These are phyloP conservation scores for Fusarium armeniacum DNA, from an alignment of 2,329 filamentous ascomycete genomes.

Conservation along the genomic window DNA sequence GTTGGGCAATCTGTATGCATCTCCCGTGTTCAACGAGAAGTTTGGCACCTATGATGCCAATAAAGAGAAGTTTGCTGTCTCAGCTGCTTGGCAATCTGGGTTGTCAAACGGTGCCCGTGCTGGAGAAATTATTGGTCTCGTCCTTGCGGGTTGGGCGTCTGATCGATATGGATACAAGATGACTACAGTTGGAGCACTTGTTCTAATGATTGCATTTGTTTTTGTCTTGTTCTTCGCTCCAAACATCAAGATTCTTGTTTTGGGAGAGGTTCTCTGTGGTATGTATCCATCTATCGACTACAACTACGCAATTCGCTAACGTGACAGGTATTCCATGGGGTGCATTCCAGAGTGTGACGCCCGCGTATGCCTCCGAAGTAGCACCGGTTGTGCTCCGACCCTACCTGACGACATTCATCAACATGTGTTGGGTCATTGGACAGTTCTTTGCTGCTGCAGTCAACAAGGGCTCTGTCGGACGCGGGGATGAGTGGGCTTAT, in stretches of 20 bases:
- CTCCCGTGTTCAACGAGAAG: slow-evolving; percentile 60
- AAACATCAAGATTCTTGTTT: slow-evolving; percentile 61
- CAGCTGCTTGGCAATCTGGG: slow-evolving; percentile 70
- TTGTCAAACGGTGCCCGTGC: slow-evolving; percentile 67
- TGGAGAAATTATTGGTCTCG: slow-evolving; percentile 68
- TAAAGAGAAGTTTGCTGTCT: slow-evolving; percentile 61
- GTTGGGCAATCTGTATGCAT: slow-evolving; percentile 64
- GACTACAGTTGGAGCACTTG: slow-evolving; percentile 63
- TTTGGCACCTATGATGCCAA: slow-evolving; percentile 58
- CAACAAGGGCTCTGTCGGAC: slow-evolving; percentile 58
- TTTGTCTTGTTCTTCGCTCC: slow-evolving; percentile 68
- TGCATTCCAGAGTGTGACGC: slow-evolving; percentile 65
- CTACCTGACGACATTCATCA: slow-evolving; percentile 68
- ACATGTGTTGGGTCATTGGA: slow-evolving; percentile 70
- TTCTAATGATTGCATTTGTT: slow-evolving; percentile 64
- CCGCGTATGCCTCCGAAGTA: slow-evolving; percentile 68
- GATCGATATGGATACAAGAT: slow-evolving; percentile 66
- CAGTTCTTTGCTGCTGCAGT: slow-evolving; percentile 66
- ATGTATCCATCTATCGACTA: slow-evolving; percentile 11
- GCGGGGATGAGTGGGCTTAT: slow-evolving; percentile 63
- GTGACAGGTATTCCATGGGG: slow-evolving; percentile 65
- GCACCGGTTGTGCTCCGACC: slow-evolving; percentile 63
- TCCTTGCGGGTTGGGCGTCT: slow-evolving; percentile 66
- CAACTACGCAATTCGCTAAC: slow-evolving; percentile 22
- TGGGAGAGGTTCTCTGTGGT: slow-evolving; percentile 63